Percentiles rank a stretch among this genome's conserved stretches.
Evolutionary conservation across 805 yeast species (phyloP).

Genomic region (Candida ovalis): DNA sequence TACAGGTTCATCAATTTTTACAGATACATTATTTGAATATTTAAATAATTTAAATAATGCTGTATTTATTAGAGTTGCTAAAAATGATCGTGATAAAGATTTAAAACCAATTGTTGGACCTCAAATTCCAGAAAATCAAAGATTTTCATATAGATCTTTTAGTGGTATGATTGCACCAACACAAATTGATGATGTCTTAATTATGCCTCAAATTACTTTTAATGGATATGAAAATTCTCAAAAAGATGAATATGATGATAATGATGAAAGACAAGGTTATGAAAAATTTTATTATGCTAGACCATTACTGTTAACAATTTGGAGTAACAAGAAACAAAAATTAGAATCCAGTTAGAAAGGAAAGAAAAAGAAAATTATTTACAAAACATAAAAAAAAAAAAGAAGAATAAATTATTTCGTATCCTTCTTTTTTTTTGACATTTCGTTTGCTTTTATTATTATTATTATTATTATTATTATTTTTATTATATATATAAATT

Average conservation of each 20-base stretch:
- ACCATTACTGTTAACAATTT: conserved; percentile 26
- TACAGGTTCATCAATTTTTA: conserved; percentile 33
- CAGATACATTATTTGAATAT: conserved; percentile 33
- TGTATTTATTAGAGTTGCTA: conserved; percentile 28
- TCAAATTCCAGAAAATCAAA: conserved; percentile 23
- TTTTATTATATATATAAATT: too few species aligned
- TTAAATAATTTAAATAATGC: conserved; percentile 26
- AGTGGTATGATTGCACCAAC: conserved; percentile 31
- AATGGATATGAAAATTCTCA: conserved; percentile 22
- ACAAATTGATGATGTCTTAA: conserved; percentile 29
- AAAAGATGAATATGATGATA: conserved; percentile 28
- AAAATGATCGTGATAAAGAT: conserved; percentile 27
- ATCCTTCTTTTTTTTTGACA: too few species aligned
- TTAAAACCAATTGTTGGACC: conserved; percentile 28
- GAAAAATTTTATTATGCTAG: conserved; percentile 29
- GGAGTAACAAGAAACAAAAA: conserved; percentile 21
- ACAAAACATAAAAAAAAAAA: too few species aligned
- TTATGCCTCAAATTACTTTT: conserved; percentile 31
- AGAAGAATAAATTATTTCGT: too few species aligned
- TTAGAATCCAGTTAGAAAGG: conserved; percentile 9
- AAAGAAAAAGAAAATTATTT: too few species aligned
- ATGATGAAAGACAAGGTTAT: conserved; percentile 25
- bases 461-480: too few species aligned
- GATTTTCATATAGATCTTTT: conserved; percentile 28
- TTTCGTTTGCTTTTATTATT: too few species aligned